A percentile compares a stretch with the other conserved stretches of the same genome.
Conservation (phyloP, 257 asterid species). For the Petunia secreta region DNA sequence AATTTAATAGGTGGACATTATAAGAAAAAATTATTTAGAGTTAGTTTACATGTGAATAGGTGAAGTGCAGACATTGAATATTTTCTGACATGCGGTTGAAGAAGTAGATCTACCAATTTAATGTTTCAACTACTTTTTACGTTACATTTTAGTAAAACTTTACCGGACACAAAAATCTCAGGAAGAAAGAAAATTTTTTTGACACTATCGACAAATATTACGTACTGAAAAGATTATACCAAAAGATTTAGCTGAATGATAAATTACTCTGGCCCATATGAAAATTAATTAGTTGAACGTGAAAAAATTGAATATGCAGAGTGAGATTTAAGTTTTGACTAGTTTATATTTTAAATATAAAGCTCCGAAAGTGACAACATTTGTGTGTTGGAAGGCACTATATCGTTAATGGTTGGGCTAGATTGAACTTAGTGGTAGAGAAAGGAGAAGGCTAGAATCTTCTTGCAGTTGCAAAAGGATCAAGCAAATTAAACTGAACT, state of each 20-base stretch:
- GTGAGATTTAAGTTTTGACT: neutral
- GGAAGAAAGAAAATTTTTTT: no score
- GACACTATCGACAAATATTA: no score
- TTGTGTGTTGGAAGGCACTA: neutral
- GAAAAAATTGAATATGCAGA: neutral
- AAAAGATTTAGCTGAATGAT: neutral
- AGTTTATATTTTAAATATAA: neutral
- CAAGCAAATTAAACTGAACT: neutral
- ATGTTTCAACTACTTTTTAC: neutral
- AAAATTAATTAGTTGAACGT: neutral
- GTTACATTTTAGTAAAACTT: no score
- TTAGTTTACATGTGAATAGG: neutral
- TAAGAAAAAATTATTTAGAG: no score
- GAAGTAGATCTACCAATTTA: neutral
- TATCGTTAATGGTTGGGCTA: neutral
- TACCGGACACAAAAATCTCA: no score
- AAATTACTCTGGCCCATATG: neutral
- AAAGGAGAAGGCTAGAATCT: neutral
- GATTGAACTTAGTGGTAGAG: neutral
- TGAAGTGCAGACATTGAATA: neutral
- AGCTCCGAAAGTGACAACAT: neutral
- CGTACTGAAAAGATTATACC: no score
- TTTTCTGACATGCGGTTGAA: neutral
- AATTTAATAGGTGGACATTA: no score
- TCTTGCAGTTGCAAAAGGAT: neutral